Evolutionary conservation across 1,284 basidiomycete genomes (phyloP), one percentile per base, ranked within the genome.

Genomic region (Sporisorium exsertum): DNA sequence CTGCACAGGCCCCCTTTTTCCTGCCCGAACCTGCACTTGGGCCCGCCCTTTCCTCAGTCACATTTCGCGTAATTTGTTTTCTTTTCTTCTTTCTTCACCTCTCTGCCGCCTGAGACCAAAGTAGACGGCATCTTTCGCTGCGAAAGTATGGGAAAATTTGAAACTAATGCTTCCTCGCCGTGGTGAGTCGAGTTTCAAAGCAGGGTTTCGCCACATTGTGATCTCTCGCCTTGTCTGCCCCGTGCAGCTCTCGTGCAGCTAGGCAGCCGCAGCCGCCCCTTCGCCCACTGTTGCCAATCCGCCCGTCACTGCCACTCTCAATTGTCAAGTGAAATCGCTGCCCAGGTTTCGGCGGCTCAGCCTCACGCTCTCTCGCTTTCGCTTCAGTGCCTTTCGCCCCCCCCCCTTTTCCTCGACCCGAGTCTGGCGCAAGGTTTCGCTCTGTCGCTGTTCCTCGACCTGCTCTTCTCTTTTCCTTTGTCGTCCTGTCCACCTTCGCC

Each of bases 1-100:
- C 47, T 50, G 49, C 49, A 32, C 27, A 50, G 27, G 29, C 49
- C 49, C 49, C 49, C 49, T 50, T n/a, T 50, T 50, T 50, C 9
- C 37, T 20, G 8, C 2, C 13, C 2, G 18, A 18, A 35, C 7
- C 16, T 49, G 49, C 49, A 32, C 49, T 32, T 32, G 47, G 24
- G 49, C 49, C 29, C 29, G 49, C 27, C 29, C 29, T 32, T 33
- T n/a, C 29, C n/a, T 32, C n/a, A 27, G 18, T 50, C 18, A 20
- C 49, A 32, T 43, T n/a, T n/a, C n/a, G n/a, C n/a, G n/a, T n/a
- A n/a, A n/a, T n/a, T 43, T 20, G 29, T 43, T 43, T 10, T 20
- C n/a, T 29, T 50, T 22, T 32, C 18, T 32, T 32, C 3, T 2
- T 1, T 50, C 4, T 16, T n/a, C 15, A 16, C 2, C 27, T 49